A percentile compares a stretch with the other conserved stretches of the same genome.
Conservation (phyloP, 2,329 filamentous ascomycete genomes). For the Aspergillus fumigatus region DNA sequence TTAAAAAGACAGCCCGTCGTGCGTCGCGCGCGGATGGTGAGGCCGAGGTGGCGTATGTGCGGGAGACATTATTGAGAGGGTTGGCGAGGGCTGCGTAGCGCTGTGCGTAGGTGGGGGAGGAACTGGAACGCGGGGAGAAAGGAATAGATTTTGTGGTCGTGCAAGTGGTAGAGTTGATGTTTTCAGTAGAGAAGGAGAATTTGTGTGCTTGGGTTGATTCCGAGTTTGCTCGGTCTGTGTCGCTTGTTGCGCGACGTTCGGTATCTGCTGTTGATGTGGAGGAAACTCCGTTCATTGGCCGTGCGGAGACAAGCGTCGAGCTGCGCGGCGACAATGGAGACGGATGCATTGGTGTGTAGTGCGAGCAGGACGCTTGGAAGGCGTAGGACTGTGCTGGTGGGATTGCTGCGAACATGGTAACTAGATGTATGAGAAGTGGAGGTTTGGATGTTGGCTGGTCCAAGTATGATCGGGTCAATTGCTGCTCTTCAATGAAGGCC, state of each 20-base stretch:
- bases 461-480: constrained; percentile 9
- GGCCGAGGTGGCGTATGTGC: constrained; percentile 11
- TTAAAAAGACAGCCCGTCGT: constrained; percentile 38
- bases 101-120: constrained; percentile 27
- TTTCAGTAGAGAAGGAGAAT: constrained; percentile 1
- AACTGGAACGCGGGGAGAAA: constrained; percentile 12
- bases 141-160: constrained; percentile 5
- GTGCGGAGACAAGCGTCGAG: constrained; percentile 15
- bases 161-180: background rate
- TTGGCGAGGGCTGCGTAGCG: constrained; percentile 35
- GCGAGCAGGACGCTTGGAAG: background rate
- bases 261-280: background rate
- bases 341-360: background rate
- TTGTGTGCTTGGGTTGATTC: background rate
- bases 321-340: constrained; percentile 6
- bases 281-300: constrained; percentile 13
- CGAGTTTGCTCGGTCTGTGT: background rate
- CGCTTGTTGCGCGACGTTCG: background rate
- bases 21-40: constrained; percentile 28
- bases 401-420: constrained; percentile 29
- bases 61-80: constrained; percentile 24
- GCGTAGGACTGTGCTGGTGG: constrained; percentile 12
- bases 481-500: background rate
- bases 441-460: constrained; percentile 1
- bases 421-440: background rate